Conservation (phyloP, 2,329 filamentous ascomycete genomes). For the Pseudogymnoascus sp. region DNA sequence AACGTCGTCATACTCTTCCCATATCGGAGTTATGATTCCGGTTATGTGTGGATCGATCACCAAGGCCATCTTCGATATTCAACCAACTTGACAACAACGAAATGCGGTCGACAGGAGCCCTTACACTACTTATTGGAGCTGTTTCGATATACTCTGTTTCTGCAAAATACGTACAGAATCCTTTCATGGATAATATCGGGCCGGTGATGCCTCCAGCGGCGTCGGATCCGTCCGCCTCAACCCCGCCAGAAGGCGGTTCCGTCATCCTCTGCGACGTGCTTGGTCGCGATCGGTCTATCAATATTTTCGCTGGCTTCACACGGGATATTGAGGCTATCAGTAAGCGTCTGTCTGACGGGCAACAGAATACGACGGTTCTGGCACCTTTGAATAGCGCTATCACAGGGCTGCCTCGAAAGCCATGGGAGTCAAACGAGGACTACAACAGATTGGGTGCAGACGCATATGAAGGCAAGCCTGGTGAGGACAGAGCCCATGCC, state of each 20-base stretch:
- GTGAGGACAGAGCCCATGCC: constrained; percentile 64
- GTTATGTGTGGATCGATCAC: not conserved
- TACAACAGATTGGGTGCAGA: constrained; percentile 59
- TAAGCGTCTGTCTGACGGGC: constrained; percentile 58
- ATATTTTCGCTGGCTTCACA: constrained; percentile 75
- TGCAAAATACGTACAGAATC: not conserved
- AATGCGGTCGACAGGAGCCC: constrained; percentile 4
- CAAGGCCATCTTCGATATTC: not conserved
- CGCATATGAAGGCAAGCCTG: constrained; percentile 69
- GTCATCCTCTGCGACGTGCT: constrained; percentile 80
- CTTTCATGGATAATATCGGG: constrained; percentile 20
- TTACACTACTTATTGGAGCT: not conserved
- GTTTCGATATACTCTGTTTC: not conserved
- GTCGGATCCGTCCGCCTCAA: constrained; percentile 20
- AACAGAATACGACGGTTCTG: constrained; percentile 72
- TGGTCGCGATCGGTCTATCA: constrained; percentile 68
- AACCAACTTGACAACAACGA: not conserved
- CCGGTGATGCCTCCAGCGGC: constrained; percentile 20
- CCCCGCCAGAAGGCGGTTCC: constrained; percentile 30
- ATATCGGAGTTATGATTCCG: not conserved
- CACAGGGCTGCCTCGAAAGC: constrained; percentile 71
- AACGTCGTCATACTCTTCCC: constrained; percentile 6
- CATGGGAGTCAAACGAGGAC: constrained; percentile 73
- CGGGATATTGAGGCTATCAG: constrained; percentile 66
- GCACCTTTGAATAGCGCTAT: constrained; percentile 82